These are phyloP conservation scores for Citropsis articulata DNA, from an alignment of 345 rosid species.

Conservation along the genomic window DNA sequence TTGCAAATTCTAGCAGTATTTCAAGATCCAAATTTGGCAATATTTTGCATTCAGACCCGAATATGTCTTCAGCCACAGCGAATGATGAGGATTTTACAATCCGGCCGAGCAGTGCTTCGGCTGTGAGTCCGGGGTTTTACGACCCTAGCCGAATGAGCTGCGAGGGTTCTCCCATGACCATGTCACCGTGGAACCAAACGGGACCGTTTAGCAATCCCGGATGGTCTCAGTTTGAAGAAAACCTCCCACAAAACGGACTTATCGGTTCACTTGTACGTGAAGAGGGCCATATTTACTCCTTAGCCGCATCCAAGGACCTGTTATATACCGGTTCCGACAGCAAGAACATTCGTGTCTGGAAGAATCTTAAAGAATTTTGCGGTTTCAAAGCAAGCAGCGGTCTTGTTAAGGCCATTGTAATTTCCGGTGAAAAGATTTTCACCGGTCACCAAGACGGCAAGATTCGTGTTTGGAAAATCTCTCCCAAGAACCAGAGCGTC, in stretches of 20 bases:
- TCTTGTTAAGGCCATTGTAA: slow-evolving; percentile 81
- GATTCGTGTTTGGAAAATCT: slow-evolving; percentile 84
- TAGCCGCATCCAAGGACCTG: slow-evolving; percentile 79
- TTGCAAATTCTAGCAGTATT: slow-evolving; percentile 20
- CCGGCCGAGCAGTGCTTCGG: slow-evolving; percentile 81
- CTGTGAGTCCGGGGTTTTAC: slow-evolving; percentile 37
- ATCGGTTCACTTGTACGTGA: slow-evolving; percentile 88
- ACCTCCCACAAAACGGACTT: slow-evolving; percentile 51
- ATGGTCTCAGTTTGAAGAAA: slow-evolving; percentile 49
- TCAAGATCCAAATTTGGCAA: slow-evolving; percentile 31
- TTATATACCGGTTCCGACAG: slow-evolving; percentile 95
- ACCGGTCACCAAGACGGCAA: slow-evolving; percentile 97
- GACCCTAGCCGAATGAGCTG: slow-evolving; percentile 65
- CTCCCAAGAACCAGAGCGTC: slow-evolving; percentile 57
- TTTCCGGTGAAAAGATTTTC: slow-evolving; percentile 75
- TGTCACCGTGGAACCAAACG: slow-evolving; percentile 97
- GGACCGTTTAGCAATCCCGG: slow-evolving; percentile 43
- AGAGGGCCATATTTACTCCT: slow-evolving; percentile 92
- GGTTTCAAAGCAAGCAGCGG: slow-evolving; percentile 94
- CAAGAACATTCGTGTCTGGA: slow-evolving; percentile 97
- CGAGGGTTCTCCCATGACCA: slow-evolving; percentile 88
- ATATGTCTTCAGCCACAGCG: slow-evolving; percentile 30
- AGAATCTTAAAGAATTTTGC: slow-evolving; percentile 76
- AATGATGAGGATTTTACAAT: slow-evolving; percentile 41
- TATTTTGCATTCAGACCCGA: slow-evolving; percentile 45